Conservation (phyloP, 2,329 filamentous ascomycete species). For the Emmonsia crescens region DNA sequence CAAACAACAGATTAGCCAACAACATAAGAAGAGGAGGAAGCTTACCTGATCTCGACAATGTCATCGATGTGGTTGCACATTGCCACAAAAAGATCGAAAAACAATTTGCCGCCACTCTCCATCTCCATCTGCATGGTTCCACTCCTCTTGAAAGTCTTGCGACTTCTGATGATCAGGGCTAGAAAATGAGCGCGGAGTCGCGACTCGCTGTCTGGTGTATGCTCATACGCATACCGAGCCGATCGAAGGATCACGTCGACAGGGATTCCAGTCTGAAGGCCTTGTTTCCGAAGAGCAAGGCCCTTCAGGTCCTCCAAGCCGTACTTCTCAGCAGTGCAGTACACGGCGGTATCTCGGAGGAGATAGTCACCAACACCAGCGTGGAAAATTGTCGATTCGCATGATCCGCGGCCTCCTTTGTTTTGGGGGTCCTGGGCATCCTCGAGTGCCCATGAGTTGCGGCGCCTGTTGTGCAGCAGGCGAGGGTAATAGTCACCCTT, state of each 20-base stretch:
- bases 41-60: constrained; percentile 74
- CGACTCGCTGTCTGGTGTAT: constrained; percentile 88
- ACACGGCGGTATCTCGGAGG: constrained; percentile 86
- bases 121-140: constrained; percentile 99
- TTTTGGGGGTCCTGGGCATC: constrained; percentile 48
- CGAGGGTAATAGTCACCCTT: constrained; percentile 93
- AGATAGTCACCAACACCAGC: constrained; percentile 62
- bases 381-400: constrained; percentile 69
- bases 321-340: constrained; percentile 85
- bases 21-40: constrained; percentile 17
- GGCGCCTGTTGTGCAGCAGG: constrained; percentile 74
- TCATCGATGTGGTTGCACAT: constrained; percentile 98
- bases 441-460: constrained; percentile 83
- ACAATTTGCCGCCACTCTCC: constrained; percentile 88
- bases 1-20: constrained; percentile 10
- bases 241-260: constrained; percentile 84
- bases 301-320: constrained; percentile 86
- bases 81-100: constrained; percentile 96
- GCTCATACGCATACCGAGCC: constrained; percentile 88
- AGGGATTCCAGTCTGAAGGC: constrained; percentile 83
- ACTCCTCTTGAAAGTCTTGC: constrained; percentile 95
- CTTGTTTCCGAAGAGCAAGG: constrained; percentile 87
- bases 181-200: constrained; percentile 93
- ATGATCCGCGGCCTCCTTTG: constrained; percentile 49
- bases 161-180: constrained; percentile 91